These are phyloP conservation scores for Boletus subparvulus DNA, from an alignment of 768 basidiomycete species.

Conservation along the genomic window DNA sequence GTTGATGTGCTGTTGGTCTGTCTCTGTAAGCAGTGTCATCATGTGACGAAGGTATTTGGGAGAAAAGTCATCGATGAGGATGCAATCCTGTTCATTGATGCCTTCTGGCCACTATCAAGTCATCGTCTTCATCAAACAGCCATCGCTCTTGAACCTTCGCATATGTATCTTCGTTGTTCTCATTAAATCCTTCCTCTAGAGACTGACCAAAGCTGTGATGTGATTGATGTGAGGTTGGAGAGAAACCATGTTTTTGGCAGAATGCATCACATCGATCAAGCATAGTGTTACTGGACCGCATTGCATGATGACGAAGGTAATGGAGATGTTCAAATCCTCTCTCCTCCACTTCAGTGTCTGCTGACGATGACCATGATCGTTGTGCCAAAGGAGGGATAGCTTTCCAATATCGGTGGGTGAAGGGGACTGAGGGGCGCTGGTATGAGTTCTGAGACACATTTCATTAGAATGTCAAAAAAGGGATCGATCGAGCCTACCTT, in stretches of 20 bases:
- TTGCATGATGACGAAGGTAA: constrained; percentile 66
- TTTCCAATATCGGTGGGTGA: constrained; percentile 67
- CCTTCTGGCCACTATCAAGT: constrained; percentile 55
- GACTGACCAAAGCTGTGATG: constrained; percentile 15
- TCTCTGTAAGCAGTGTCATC: constrained; percentile 57
- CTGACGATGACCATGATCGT: constrained; percentile 33
- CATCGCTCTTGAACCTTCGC: constrained; percentile 57
- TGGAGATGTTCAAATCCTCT: constrained; percentile 26
- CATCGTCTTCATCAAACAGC: constrained; percentile 68
- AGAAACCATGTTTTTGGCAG: constrained; percentile 25
- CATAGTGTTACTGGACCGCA: constrained; percentile 77
- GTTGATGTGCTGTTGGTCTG: constrained; percentile 48
- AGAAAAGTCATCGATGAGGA: constrained; percentile 71
- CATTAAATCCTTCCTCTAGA: constrained; percentile 30
- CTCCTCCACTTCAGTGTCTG: constrained; percentile 18
- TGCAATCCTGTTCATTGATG: constrained; percentile 64
- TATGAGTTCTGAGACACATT: constrained; percentile 56
- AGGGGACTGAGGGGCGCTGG: constrained; percentile 58
- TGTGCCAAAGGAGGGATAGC: constrained; percentile 45
- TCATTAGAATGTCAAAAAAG: constrained; percentile 4
- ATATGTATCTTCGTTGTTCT: constrained; percentile 41
- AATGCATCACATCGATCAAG: constrained; percentile 64
- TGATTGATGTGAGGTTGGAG: constrained; percentile 4
- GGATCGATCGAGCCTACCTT: constrained; percentile 52
- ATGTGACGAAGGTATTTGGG: constrained; percentile 55